A percentile compares a stretch with the other conserved stretches of the same genome.
Evolutionary conservation across 2,329 filamentous ascomycete species (phyloP).

Genomic region (Didymella segeticola): DNA sequence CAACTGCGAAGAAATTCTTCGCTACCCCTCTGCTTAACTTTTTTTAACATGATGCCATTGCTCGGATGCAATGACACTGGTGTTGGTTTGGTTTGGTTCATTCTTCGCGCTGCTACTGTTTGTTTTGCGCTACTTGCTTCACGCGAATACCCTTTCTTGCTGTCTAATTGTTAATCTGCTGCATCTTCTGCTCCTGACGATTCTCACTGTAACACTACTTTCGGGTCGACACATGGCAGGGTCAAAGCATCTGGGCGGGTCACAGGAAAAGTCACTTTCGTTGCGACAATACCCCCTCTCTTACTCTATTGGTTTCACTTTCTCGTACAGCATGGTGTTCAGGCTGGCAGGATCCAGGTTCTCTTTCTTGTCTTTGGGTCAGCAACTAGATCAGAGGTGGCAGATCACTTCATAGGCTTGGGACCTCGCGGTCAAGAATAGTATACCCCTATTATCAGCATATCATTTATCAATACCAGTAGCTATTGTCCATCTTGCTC

Average conservation of each 20-base stretch:
- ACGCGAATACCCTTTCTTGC: conserved; percentile 50
- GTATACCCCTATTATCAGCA: conserved; percentile 16
- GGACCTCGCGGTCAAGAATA: conserved; percentile 26
- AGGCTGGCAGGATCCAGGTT: conserved; percentile 36
- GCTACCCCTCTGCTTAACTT: conserved; percentile 53
- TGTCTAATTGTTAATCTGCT: conserved; percentile 46
- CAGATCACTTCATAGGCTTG: conserved; percentile 6
- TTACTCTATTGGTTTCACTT: conserved; percentile 25
- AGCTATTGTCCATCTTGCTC: conserved; percentile 1
- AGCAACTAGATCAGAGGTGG: conserved; percentile 15
- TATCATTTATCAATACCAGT: conserved; percentile 12
- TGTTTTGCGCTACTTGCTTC: conserved; percentile 41
- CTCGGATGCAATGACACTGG: conserved; percentile 36
- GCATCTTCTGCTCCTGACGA: conserved; percentile 41
- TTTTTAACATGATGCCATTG: conserved; percentile 17
- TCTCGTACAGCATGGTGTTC: conserved; percentile 24
- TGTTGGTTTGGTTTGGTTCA: conserved; percentile 27
- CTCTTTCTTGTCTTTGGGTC: conserved; percentile 26
- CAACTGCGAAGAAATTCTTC: conserved; percentile 90
- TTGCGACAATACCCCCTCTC: conserved; percentile 45
- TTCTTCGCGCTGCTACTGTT: conserved; percentile 15
- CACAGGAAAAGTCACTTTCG: conserved; percentile 47
- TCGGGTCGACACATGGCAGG: conserved; percentile 28
- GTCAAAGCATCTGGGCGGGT: conserved; percentile 46
- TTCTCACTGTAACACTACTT: conserved; percentile 46